These are phyloP conservation scores for Xylariaceae sp. DNA, from an alignment of 2,329 filamentous ascomycete genomes.

Conservation along the genomic window DNA sequence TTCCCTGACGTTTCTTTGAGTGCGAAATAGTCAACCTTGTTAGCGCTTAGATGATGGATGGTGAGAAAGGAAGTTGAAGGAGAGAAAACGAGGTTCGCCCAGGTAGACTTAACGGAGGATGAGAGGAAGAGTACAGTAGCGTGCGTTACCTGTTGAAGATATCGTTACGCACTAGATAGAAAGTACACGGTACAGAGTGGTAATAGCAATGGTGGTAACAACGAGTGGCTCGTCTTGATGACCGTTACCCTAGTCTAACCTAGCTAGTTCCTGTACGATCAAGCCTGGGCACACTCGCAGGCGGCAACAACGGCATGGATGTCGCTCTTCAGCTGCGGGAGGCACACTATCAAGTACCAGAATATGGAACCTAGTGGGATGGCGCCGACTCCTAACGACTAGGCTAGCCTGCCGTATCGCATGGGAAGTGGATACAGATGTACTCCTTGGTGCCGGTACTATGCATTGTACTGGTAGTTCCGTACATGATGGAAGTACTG, in stretches of 20 bases:
- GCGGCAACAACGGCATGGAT: conserved; percentile 41
- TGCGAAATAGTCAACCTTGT: conserved; percentile 6
- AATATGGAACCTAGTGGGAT: conserved; percentile 21
- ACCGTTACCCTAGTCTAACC: conserved; percentile 31
- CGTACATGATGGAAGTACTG: conserved; percentile 4
- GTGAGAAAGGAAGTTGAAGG: conserved; percentile 4
- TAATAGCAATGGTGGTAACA: conserved; percentile 26
- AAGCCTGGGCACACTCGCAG: conserved; percentile 25
- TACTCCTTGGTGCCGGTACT: conserved; percentile 4
- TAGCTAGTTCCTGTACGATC: conserved; percentile 21
- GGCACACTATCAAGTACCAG: conserved; percentile 29
- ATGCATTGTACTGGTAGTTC: neutral
- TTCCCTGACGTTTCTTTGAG: neutral
- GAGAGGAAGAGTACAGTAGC: conserved; percentile 26
- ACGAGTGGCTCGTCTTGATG: conserved; percentile 31
- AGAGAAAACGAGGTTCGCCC: conserved; percentile 20
- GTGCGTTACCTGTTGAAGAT: conserved; percentile 29
- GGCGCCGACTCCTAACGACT: too few relatives aligned
- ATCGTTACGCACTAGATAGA: conserved; percentile 31
- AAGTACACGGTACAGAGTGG: conserved; percentile 28
- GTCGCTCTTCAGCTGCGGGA: conserved; percentile 35
- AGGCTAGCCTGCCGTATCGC: conserved; percentile 27
- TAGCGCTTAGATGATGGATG: neutral
- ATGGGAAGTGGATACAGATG: conserved; percentile 28
- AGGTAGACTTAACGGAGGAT: conserved; percentile 19